Base-by-base conservation (phyloP, 495 filamentous ascomycete genomes). In the Immersiella caudata region DNA sequence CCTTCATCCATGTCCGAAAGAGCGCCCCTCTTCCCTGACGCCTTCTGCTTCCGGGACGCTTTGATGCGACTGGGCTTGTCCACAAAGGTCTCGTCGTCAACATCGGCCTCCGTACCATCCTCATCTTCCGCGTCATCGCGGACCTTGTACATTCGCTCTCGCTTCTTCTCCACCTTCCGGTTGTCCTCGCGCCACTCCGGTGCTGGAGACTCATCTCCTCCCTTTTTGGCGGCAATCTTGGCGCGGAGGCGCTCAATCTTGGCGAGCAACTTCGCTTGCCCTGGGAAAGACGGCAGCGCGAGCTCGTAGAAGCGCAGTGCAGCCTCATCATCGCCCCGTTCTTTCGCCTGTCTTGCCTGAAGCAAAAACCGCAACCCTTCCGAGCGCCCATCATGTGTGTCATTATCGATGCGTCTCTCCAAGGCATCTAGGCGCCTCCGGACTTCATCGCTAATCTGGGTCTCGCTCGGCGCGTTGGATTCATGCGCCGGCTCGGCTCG, bases 311-410 rank as follows among this genome's bases (percentile, higher is more conserved):
- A 93, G 71, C 84, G 89, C 70, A 99, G 75, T 0, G 94, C 93
- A 25, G 87, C 91, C 4, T 79, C 79, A 55, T 94, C 87, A 67
- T 97, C 92, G 0, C 93, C 93, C 0, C 89, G 83, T 26, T 89
- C 91, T 67, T 91, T 91, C 69, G 97, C 93, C 71, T 97, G 93
- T 68, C 95, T 93, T 0, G 93, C 95, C 86, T 96, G 94, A 18
- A 97, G 82, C 62, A 97, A 76, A 69, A 90, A 93, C 0, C 91
- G 91, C 20, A 97, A 74, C 0, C 94, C 94, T 67, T 97, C 91
- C 0, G 91, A 87, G 57, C 90, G 84, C 5, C 83, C 81, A 73
- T 94, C 91, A 55, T 96, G 51, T 21, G 5, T 6, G 3, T 71
- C 67, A 4, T 51, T 83, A 24, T 95, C 90, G 33, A 99, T 90